Percentiles rank a stretch among this genome's conserved stretches.
Conservation (phyloP, 1,139 yeast species). For the Yamadazyma songkhlaensis region DNA sequence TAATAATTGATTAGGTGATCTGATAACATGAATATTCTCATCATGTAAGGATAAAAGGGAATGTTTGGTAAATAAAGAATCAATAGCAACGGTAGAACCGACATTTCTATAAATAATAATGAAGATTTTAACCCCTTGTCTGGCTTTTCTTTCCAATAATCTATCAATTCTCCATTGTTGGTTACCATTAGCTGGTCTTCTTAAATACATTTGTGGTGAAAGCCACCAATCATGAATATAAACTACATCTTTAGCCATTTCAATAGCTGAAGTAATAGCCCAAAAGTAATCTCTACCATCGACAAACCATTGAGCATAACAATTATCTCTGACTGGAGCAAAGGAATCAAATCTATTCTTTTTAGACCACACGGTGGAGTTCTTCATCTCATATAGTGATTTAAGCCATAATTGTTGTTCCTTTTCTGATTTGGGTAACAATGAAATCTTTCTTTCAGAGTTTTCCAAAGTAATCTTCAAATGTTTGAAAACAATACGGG, state of each 20-base stretch:
- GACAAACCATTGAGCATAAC: constrained; percentile 95
- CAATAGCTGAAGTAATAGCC: constrained; percentile 91
- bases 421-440: constrained; percentile 70
- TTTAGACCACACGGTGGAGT: constrained; percentile 67
- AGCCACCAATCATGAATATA: constrained; percentile 99
- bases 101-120: constrained; percentile 95
- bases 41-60: constrained; percentile 79
- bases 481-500: constrained; percentile 36
- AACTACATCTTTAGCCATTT: constrained; percentile 91
- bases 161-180: constrained; percentile 94
- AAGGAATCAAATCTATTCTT: constrained; percentile 80
- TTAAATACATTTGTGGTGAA: constrained; percentile 85
- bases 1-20: constrained; percentile 93
- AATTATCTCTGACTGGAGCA: constrained; percentile 85
- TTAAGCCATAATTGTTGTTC: constrained; percentile 76
- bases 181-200: constrained; percentile 94
- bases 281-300: constrained; percentile 96
- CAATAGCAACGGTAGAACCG: constrained; percentile 90
- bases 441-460: constrained; percentile 70
- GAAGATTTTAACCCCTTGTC: constrained; percentile 90
- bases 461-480: constrained; percentile 70
- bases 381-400: constrained; percentile 69
- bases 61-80: constrained; percentile 91
- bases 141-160: constrained; percentile 83
- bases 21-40: constrained; percentile 80